phyloP scores from a whole-genome alignment of 331 rosid genomes.

The Malus hybrid region DNA sequence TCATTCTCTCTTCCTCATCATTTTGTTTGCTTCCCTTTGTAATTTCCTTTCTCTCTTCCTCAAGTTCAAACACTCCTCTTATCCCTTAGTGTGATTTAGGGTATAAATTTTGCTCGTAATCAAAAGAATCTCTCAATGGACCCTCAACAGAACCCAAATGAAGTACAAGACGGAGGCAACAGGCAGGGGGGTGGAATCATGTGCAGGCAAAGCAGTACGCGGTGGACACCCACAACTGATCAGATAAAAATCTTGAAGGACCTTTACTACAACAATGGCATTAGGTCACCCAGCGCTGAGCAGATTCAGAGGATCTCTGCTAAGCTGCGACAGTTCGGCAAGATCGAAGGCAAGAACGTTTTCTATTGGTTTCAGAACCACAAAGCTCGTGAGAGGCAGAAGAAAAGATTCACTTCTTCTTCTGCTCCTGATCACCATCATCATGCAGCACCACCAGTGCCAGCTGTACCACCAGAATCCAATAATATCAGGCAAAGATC shows the following conservation, averaged over 20 bases:
- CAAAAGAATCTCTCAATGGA: slow-evolving; percentile 36
- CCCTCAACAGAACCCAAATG: slow-evolving; percentile 16
- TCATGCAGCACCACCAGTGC: neutral
- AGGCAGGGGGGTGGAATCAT: neutral
- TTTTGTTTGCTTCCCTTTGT: slow-evolving; percentile 27
- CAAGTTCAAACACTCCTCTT: neutral
- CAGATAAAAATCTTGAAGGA: slow-evolving; percentile 90
- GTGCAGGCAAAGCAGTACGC: slow-evolving; percentile 80
- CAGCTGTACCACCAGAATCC: neutral
- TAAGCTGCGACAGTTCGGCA: slow-evolving; percentile 80
- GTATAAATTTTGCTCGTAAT: neutral
- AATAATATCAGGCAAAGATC: neutral
- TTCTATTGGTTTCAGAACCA: slow-evolving; percentile 99
- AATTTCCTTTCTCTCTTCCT: slow-evolving; percentile 11
- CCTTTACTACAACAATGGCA: slow-evolving; percentile 93
- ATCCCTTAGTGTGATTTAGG: too few species aligned
- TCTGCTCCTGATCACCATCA: slow-evolving; percentile 16
- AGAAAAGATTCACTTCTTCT: slow-evolving; percentile 59
- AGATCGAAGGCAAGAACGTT: slow-evolving; percentile 95
- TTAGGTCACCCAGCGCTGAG: slow-evolving; percentile 91
- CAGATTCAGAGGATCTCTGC: slow-evolving; percentile 98
- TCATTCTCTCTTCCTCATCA: neutral
- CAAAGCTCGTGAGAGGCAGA: slow-evolving; percentile 95
- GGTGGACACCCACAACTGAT: slow-evolving; percentile 97
- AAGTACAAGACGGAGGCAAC: neutral